Conservation (phyloP, 2,329 filamentous ascomycete species). For the Chaetomium strumarium region DNA sequence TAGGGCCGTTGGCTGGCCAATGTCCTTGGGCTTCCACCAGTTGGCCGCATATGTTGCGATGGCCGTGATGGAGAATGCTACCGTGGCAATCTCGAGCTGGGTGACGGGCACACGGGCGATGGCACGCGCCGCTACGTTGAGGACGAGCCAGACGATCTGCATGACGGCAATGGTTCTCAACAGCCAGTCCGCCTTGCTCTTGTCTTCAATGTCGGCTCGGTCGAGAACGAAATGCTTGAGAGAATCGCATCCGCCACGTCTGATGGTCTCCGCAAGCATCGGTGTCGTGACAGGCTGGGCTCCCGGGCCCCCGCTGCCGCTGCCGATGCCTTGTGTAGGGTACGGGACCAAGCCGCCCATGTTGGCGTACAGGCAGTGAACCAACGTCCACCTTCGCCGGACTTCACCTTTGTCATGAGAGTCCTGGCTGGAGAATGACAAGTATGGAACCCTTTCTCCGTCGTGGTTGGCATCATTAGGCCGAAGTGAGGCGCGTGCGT, state of each 20-base stretch:
- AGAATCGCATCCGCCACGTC: no score
- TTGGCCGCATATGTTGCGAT: background rate
- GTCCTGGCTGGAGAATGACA: no score
- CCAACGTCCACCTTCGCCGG: background rate
- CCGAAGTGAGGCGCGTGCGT: no score
- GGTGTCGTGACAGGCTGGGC: no score
- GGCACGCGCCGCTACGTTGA: background rate
- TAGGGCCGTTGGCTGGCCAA: background rate
- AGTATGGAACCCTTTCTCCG: no score
- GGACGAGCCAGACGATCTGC: background rate
- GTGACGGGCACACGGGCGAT: background rate
- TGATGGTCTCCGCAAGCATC: no score
- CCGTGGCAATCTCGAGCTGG: background rate
- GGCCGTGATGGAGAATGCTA: background rate
- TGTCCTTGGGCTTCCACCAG: background rate
- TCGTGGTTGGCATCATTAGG: no score
- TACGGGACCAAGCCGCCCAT: background rate
- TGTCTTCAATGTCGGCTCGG: background rate
- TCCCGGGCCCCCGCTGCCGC: no score
- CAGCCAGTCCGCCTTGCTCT: background rate
- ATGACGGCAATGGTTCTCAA: background rate
- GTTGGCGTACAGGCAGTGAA: background rate
- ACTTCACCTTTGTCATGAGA: no score
- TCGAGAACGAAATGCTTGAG: background rate
- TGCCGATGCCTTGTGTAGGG: no score